Conservation (phyloP, 495 filamentous ascomycete genomes). For the Talaromyces wortmannii region DNA sequence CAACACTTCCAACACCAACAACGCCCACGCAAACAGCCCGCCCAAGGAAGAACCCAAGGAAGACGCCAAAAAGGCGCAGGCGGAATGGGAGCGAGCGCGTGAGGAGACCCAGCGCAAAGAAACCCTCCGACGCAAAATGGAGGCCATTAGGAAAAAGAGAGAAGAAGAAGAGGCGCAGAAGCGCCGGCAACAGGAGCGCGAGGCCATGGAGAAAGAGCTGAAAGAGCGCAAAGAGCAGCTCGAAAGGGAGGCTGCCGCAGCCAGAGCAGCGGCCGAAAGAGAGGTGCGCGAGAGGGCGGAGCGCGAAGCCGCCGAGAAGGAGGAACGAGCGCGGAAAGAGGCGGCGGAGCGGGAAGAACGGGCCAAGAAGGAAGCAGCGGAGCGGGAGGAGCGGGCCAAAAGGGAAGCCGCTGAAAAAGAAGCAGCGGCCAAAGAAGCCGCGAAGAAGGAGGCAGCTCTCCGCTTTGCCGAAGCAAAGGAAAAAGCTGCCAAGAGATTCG, state of each 20-base stretch:
- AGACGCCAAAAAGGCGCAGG: constrained; percentile 17
- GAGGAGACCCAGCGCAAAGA: constrained; percentile 57
- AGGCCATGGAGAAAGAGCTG: constrained; percentile 44
- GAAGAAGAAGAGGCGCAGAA: constrained; percentile 36
- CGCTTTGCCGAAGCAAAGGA: constrained; percentile 15
- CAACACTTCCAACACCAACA: background rate
- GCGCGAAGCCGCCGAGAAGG: constrained; percentile 13
- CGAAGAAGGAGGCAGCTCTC: constrained; percentile 26
- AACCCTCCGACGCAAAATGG: constrained; percentile 49
- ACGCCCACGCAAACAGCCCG: constrained; percentile 13
- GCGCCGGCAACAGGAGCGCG: constrained; percentile 37
- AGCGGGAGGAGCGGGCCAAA: constrained; percentile 21
- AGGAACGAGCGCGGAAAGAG: constrained; percentile 10
- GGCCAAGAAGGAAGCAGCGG: constrained; percentile 21
- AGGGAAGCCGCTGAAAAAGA: constrained; percentile 28
- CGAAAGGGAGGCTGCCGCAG: constrained; percentile 40
- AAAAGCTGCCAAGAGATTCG: constrained; percentile 35
- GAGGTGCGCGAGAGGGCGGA: constrained; percentile 10
- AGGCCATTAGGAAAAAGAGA: constrained; percentile 55
- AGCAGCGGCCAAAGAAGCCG: constrained; percentile 30
- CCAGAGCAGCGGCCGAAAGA: constrained; percentile 24
- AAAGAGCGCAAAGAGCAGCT: constrained; percentile 41
- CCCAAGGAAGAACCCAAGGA: constrained; percentile 14
- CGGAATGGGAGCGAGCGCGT: constrained; percentile 61
- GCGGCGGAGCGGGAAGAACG: constrained; percentile 22